Evolutionary conservation across 2,329 filamentous ascomycete species (phyloP).

Genomic region (Penicillium sp.): DNA sequence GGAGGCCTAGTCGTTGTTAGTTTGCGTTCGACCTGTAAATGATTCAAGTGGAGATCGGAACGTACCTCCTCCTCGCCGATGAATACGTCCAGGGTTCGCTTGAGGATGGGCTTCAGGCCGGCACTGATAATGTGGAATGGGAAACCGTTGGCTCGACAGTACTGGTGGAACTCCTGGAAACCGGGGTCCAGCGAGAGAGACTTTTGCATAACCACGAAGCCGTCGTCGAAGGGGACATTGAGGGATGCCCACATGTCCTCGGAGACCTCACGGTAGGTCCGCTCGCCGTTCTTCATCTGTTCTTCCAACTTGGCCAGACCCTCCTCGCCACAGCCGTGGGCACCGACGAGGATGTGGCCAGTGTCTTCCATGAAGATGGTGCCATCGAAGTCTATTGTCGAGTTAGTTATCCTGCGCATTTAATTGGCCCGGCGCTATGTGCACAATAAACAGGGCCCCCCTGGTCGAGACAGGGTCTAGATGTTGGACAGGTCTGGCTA

Average conservation of each 20-base stretch:
- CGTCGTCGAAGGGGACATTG: slow-evolving; percentile 65
- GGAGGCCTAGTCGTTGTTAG: slow-evolving; percentile 29
- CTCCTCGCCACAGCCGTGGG: slow-evolving; percentile 60
- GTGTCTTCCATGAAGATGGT: slow-evolving; percentile 72
- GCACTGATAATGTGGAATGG: slow-evolving; percentile 70
- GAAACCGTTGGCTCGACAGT: slow-evolving; percentile 61
- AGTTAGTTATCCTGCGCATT: not conserved
- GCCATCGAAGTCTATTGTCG: slow-evolving; percentile 62
- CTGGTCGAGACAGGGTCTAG: not conserved
- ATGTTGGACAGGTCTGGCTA: too few species aligned
- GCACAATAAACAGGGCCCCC: too few species aligned
- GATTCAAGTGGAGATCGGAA: too few species aligned
- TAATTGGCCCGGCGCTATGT: not conserved
- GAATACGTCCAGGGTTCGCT: slow-evolving; percentile 63
- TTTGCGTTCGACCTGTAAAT: too few species aligned
- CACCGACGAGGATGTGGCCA: slow-evolving; percentile 67
- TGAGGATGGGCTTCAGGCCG: slow-evolving; percentile 63
- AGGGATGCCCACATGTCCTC: slow-evolving; percentile 71
- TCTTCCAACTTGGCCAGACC: slow-evolving; percentile 58
- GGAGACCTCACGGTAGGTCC: slow-evolving; percentile 67
- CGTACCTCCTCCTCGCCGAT: slow-evolving; percentile 54
- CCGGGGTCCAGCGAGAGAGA: slow-evolving; percentile 62
- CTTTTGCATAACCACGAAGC: slow-evolving; percentile 63
- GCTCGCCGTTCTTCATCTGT: slow-evolving; percentile 64
- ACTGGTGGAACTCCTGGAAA: slow-evolving; percentile 64